Evolutionary conservation across 495 filamentous ascomycete species (phyloP).

Genomic region (Penicillium longicatenatum): DNA sequence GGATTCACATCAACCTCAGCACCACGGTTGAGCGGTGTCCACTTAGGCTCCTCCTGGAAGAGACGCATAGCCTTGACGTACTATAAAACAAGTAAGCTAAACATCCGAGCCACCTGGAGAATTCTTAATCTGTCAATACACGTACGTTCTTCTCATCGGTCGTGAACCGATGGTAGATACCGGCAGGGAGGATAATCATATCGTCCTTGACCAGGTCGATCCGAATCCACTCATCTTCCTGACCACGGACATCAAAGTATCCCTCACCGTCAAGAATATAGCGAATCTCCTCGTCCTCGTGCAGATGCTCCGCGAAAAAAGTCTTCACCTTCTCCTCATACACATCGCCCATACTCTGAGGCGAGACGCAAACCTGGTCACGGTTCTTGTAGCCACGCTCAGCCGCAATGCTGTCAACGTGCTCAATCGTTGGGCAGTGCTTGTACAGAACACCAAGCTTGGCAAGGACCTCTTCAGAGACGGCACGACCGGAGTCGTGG

Average conservation of each 20-base stretch:
- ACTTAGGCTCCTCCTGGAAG: slow-evolving; percentile 98
- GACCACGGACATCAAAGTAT: slow-evolving; percentile 87
- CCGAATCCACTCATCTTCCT: slow-evolving; percentile 78
- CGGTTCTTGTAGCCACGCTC: slow-evolving; percentile 90
- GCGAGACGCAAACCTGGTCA: slow-evolving; percentile 89
- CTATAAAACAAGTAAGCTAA: slow-evolving; percentile 44
- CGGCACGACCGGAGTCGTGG: slow-evolving; percentile 77
- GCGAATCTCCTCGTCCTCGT: slow-evolving; percentile 99
- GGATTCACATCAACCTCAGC: slow-evolving; percentile 76
- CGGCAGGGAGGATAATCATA: slow-evolving; percentile 89
- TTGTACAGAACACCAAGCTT: slow-evolving; percentile 79
- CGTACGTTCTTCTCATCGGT: slow-evolving; percentile 88
- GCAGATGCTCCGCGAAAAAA: slow-evolving; percentile 94
- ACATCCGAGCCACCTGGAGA: slow-evolving; percentile 1
- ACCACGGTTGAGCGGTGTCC: slow-evolving; percentile 89
- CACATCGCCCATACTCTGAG: slow-evolving; percentile 76
- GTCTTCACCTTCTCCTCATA: slow-evolving; percentile 85
- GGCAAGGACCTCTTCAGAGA: slow-evolving; percentile 62
- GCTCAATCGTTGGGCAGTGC: slow-evolving; percentile 60
- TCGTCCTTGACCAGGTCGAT: slow-evolving; percentile 72
- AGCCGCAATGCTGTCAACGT: slow-evolving; percentile 70
- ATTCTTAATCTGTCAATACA: slow-evolving; percentile 12
- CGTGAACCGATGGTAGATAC: slow-evolving; percentile 96
- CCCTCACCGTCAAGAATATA: slow-evolving; percentile 89
- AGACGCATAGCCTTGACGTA: slow-evolving; percentile 95